Conservation (phyloP, 1,139 yeast species). For the Debaryomyces udenii region DNA sequence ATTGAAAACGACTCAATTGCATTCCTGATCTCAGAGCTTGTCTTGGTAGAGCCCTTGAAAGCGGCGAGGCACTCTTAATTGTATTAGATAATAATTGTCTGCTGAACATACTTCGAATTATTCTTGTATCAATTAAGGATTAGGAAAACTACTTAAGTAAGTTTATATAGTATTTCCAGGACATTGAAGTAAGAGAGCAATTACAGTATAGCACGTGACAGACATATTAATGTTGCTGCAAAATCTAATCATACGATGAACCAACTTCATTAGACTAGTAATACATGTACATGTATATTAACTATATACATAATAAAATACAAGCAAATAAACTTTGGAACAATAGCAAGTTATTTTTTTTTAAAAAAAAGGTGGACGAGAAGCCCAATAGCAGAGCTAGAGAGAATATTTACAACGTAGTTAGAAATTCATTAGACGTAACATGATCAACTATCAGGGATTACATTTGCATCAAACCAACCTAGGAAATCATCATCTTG, state of each 20-base stretch:
- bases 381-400: too few relatives aligned
- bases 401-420: neutral
- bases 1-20: slow-evolving; percentile 5
- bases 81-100: slow-evolving; percentile 17
- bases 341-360: too few relatives aligned
- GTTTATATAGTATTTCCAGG: too few relatives aligned
- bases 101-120: slow-evolving; percentile 15
- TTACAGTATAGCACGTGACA: slow-evolving; percentile 21
- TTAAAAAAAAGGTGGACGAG: too few relatives aligned
- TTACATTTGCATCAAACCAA: slow-evolving; percentile 79
- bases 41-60: slow-evolving; percentile 3
- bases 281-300: neutral
- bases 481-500: slow-evolving; percentile 83
- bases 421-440: slow-evolving; percentile 1
- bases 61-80: slow-evolving; percentile 4
- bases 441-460: slow-evolving; percentile 25
- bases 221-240: neutral
- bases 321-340: too few relatives aligned
- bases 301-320: too few relatives aligned
- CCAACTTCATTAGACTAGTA: neutral
- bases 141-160: too few relatives aligned
- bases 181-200: slow-evolving; percentile 9
- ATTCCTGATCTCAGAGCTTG: slow-evolving; percentile 3
- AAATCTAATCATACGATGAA: neutral
- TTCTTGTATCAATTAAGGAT: slow-evolving; percentile 1